Base-by-base conservation (phyloP, 495 filamentous ascomycete species). In the Aspergillus carlsbadensis region DNA sequence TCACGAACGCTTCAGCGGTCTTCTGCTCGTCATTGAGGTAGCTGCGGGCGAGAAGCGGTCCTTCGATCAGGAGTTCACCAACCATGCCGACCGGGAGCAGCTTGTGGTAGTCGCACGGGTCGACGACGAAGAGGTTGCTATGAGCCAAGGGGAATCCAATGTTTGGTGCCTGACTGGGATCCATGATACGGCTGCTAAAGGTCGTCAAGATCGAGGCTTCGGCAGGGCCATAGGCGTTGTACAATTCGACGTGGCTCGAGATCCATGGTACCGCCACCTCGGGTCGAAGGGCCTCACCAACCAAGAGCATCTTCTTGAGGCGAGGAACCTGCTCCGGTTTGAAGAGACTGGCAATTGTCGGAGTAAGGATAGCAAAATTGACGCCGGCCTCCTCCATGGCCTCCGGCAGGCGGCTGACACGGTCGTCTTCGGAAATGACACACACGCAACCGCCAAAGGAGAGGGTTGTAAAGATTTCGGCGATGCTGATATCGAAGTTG, bases 61-160 rank as follows among this genome's bases (percentile, higher is more conserved):
- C 58, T 47, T 61, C 58, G 18, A 61, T 40, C 0, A 56, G 33
- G 13, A 61, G 40, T 18, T 61, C 58, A 24, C 58, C 58, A 3
- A 57, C 42, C 24, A 34, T 31, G 21, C 58, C 58, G 5, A 61
- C 26, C 2, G 58, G 48, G 2, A 39, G 40, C 4, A 50, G 34
- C 20, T 42, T 43, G 37, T 61, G 41, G 31, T 52, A 36, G 22
- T 45, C 22, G 20, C 22, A 48, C 36, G 53, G 53, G 18, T 56
- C 52, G 4, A 47, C 54, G 10, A 61, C 45, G 46, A 54, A 61
- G 5, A 42, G 22, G 17, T 56, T 44, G 7, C 39, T 44, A 29
- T 55, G 24, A 6, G 53, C 58, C 11, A 57, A 35, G 11, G 35
- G 34, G 17, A 21, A 43, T 10, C 58, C 58, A 37, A 59, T 54